phyloP scores from a whole-genome alignment of 1,284 basidiomycete genomes.

The Phenoliferia sp. region DNA sequence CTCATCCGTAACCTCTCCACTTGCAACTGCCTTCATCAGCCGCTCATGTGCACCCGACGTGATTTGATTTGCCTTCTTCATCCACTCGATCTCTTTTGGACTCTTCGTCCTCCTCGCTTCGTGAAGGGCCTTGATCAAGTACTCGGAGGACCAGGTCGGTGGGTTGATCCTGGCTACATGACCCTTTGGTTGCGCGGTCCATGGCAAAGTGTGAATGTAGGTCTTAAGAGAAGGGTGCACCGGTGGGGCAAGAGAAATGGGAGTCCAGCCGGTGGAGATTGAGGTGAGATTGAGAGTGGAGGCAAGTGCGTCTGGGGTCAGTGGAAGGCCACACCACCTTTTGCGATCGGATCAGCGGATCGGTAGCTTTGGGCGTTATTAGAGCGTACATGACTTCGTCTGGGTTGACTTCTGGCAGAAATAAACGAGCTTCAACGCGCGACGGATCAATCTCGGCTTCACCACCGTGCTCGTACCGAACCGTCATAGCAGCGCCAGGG shows the following conservation, averaged over 20 bases:
- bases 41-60: conserved; percentile 81
- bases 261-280: conserved; percentile 59
- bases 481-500: conserved; percentile 62
- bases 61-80: conserved; percentile 67
- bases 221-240: conserved; percentile 45
- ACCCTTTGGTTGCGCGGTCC: conserved; percentile 50
- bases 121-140: conserved; percentile 70
- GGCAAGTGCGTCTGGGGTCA: conserved; percentile 58
- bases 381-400: conserved; percentile 6
- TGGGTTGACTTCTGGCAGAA: conserved; percentile 22
- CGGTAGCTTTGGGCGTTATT: too few relatives aligned
- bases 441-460: conserved; percentile 50
- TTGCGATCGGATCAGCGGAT: conserved; percentile 1
- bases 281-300: conserved; percentile 15
- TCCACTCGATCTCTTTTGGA: conserved; percentile 57
- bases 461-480: conserved; percentile 48
- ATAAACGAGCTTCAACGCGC: conserved; percentile 42
- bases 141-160: conserved; percentile 48
- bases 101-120: conserved; percentile 71
- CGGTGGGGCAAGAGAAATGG: conserved; percentile 75
- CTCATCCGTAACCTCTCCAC: conserved; percentile 85
- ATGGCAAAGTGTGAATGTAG: conserved; percentile 25
- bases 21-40: conserved; percentile 57
- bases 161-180: conserved; percentile 47
- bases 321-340: conserved; percentile 26